Base-by-base conservation (phyloP, 495 filamentous ascomycete species). In the Trichocladium antarcticum region DNA sequence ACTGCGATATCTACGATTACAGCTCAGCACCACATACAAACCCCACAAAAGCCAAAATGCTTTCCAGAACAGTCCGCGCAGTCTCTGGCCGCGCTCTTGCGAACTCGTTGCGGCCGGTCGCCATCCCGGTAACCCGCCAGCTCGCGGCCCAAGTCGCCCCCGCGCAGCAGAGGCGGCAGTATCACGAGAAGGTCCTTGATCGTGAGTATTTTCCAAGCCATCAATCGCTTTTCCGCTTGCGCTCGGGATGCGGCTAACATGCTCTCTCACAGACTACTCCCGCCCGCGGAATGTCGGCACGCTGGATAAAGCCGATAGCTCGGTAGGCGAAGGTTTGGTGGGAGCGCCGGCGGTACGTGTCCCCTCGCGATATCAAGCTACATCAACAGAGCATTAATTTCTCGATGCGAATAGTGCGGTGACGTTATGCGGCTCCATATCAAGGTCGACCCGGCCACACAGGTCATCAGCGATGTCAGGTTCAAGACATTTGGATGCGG, bases 401-500 rank as follows among this genome's bases (percentile, higher is more conserved):
- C 0, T 41, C 11, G 7, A 16, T 32, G 0, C n/a, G 6, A 21
- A 29, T 24, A 63, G 60, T 79, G 85, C 64, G 90, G 92, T 68
- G 90, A 97, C 68, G 90, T 97, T 55, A 99, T 99, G 86, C 95
- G 95, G 66, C 80, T 99, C 36, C 89, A 99, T 73, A 99, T 99
- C 68, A 83, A 87, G 47, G 93, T 99, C 57, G 87, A 97, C 70
- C 85, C 86, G 42, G 76, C 81, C 32, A 84, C 81, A 63, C 83
- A 93, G 60, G 88, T 81, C 47, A 99, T 99, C 66, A 79, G 78
- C 53, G 93, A 99, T 53, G 89, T 95, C 57, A 88, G 89, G 65
- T 68, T 68, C 66, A 67, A 99, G 80, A 97, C 93, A 0, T 99
- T 99, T 64, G 93, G 93, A 15, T 99, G 93, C 66, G 93, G 93